phyloP scores from a whole-genome alignment of 1,284 basidiomycete genomes.

The Inonotus obliquus region DNA sequence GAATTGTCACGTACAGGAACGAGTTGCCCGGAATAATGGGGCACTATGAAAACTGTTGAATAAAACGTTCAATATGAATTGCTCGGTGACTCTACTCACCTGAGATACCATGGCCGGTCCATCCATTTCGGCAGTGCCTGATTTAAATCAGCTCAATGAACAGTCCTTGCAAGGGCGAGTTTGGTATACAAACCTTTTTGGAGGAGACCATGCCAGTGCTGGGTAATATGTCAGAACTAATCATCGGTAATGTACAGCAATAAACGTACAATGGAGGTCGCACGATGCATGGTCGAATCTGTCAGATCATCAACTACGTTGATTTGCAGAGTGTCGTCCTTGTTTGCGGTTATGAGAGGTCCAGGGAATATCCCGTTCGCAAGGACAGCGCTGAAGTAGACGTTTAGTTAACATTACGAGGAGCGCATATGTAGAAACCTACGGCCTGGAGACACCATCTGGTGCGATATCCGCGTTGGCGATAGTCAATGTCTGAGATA shows the following conservation, averaged over 20 bases:
- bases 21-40: conserved; percentile 41
- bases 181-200: conserved; percentile 19
- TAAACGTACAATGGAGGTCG: conserved; percentile 26
- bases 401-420: neutral
- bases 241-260: neutral
- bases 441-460: conserved; percentile 17
- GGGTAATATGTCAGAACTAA: neutral
- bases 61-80: neutral
- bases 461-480: conserved; percentile 10
- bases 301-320: conserved; percentile 19
- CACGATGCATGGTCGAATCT: conserved; percentile 21
- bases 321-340: conserved; percentile 20
- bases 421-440: neutral
- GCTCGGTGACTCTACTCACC: neutral
- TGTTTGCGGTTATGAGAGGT: conserved; percentile 21
- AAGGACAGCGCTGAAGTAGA: conserved; percentile 17
- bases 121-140: conserved; percentile 32
- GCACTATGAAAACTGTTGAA: conserved; percentile 39
- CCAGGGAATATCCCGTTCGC: conserved; percentile 23
- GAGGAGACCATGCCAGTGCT: conserved; percentile 38
- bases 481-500: conserved; percentile 5
- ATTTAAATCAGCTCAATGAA: neutral
- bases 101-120: conserved; percentile 26
- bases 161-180: neutral
- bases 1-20: conserved; percentile 34